phyloP scores from a whole-genome alignment of 208 protist species.

The Phytomonas sp. region DNA sequence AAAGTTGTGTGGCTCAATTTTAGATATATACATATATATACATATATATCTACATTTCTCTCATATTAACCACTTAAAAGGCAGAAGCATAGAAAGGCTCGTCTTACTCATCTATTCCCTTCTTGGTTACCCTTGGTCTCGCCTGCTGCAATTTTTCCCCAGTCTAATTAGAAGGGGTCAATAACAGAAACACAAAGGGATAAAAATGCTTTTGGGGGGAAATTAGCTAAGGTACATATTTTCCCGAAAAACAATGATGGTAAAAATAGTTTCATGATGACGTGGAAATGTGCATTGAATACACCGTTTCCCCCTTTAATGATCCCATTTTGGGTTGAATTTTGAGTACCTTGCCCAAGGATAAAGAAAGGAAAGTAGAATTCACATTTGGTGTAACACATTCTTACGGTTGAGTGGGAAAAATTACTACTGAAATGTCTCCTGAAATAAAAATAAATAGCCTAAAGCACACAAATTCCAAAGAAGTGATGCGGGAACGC shows the following conservation, averaged over 20 bases:
- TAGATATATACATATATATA: constrained; percentile 7
- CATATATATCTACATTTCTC: constrained; percentile 16
- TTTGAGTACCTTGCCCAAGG: neutral
- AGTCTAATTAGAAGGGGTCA: constrained; percentile 10
- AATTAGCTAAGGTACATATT: constrained; percentile 1
- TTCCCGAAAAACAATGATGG: neutral
- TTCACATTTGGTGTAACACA: neutral
- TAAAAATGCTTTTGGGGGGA: neutral
- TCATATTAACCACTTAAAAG: neutral
- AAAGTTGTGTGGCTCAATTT: neutral
- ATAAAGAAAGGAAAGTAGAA: constrained; percentile 3
- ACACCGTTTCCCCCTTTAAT: neutral
- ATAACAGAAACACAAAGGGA: constrained; percentile 16
- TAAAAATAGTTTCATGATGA: neutral
- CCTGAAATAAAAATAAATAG: neutral
- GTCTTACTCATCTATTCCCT: neutral
- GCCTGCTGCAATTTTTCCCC: neutral
- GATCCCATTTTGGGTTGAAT: constrained; percentile 7
- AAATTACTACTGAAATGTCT: neutral
- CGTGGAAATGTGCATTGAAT: neutral
- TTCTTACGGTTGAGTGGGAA: neutral
- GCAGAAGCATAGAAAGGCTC: constrained; percentile 9
- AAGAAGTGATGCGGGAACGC: neutral
- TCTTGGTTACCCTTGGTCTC: neutral
- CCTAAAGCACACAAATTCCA: neutral